Base-by-base conservation (phyloP, 345 rosid genomes). In the Acer saccharum region DNA sequence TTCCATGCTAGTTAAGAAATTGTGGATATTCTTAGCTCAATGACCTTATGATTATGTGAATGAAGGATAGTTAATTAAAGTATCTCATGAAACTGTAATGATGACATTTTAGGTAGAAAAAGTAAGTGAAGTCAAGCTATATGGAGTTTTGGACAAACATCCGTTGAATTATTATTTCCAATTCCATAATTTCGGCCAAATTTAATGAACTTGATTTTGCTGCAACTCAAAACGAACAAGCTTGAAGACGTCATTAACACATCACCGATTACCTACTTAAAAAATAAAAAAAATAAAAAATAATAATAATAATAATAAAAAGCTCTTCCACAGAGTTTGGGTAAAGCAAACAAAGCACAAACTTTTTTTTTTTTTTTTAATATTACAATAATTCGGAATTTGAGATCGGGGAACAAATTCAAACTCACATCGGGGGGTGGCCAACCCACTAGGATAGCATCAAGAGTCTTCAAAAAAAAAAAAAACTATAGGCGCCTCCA, bases 101-200 rank as follows among this genome's bases (percentile, higher is more conserved):
- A 57, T 72, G 65, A 3, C 35, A 55, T 57, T 3, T 55, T 58
- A 23, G 43, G 39, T 71, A 27, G 68, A 27, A 13, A 64, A 64
- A 13, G 17, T n/a, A 55, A 58, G 55, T 75, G n/a, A 43, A 65
- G 78, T 75, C 78, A 75, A 75, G 41, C 32, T 32, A 32, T 2
- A 12, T 12, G 39, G 39, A 35, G 39, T 35, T 35, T 0, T 35
- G 65, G 64, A 52, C 70, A 75, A 74, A 16, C 65, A 9, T 29
- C 50, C 5, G 39, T 9, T 32, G n/a, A 75, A 65, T 7, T 7
- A 60, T 21, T 7, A 60, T 29, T 75, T 64, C 29, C 41, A 14
- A 65, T 75, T 66, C 78, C 25, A 52, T 52, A 52, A 54, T 75
- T 65, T 75, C 72, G 65, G 71, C 72, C n/a, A 20, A 50, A 52